Evolutionary conservation across 1,284 basidiomycete species (phyloP).

Genomic region (Cutaneotrichosporon cutaneum): DNA sequence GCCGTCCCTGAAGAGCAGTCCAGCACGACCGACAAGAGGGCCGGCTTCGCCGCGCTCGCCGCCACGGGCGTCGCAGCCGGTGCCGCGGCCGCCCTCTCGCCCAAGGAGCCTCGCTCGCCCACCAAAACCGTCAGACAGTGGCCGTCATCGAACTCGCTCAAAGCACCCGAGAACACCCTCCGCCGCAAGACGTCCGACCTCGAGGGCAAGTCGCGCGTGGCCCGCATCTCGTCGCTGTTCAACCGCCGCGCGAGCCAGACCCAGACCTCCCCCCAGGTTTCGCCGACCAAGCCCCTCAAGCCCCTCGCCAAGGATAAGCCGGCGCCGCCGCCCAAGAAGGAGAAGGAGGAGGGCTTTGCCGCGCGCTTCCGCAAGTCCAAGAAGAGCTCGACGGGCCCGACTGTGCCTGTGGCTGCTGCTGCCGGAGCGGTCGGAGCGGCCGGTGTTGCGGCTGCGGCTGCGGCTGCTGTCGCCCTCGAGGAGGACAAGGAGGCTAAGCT

Average conservation of each 20-base stretch:
- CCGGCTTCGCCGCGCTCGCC: neutral
- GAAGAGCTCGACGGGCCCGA: neutral
- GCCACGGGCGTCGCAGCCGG: neutral
- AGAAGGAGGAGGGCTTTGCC: slow-evolving; percentile 4
- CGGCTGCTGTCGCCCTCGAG: neutral
- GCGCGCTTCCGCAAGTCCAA: slow-evolving; percentile 5
- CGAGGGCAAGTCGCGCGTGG: slow-evolving; percentile 1
- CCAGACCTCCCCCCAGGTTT: neutral
- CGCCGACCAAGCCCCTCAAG: neutral
- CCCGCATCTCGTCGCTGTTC: slow-evolving; percentile 14
- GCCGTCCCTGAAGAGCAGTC: neutral
- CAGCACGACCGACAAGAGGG: slow-evolving; percentile 3
- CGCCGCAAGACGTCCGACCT: slow-evolving; percentile 3
- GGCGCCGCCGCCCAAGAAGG: slow-evolving; percentile 1
- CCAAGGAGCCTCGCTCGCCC: neutral
- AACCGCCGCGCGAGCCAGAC: slow-evolving; percentile 3
- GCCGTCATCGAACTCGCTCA: neutral
- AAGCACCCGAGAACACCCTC: neutral
- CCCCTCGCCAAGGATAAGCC: neutral
- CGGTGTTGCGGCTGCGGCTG: neutral
- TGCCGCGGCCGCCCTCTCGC: neutral
- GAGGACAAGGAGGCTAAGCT: neutral
- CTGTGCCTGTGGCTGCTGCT: neutral
- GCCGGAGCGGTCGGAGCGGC: neutral
- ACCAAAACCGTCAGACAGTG: neutral